Percentiles rank a stretch among this genome's conserved stretches.
These are phyloP conservation scores for Westerdykella sp. DNA, from an alignment of 2,329 filamentous ascomycete species.

Conservation along the genomic window DNA sequence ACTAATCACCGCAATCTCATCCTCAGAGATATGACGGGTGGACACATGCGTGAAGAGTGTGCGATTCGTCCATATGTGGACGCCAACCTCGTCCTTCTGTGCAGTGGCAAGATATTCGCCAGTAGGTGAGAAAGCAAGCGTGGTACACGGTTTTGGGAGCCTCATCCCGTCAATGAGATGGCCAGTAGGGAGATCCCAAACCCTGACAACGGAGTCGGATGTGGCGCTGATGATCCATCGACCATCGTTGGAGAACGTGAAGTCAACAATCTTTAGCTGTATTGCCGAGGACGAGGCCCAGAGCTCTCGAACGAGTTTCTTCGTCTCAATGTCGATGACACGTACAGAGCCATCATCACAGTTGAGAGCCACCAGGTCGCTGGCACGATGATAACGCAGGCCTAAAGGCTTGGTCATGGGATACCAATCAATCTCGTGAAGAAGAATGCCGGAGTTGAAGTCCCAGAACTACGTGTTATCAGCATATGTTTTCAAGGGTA, in stretches of 20 bases:
- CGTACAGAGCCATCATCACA: slow-evolving; percentile 86
- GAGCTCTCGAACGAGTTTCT: slow-evolving; percentile 85
- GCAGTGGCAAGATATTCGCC: slow-evolving; percentile 94
- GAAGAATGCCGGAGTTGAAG: slow-evolving; percentile 72
- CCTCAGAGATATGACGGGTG: slow-evolving; percentile 75
- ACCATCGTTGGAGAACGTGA: slow-evolving; percentile 78
- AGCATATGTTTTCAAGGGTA: not conserved
- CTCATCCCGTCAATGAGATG: slow-evolving; percentile 91
- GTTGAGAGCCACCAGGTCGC: slow-evolving; percentile 78
- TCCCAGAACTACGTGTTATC: slow-evolving; percentile 68
- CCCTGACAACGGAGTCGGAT: slow-evolving; percentile 69
- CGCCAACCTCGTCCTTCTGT: slow-evolving; percentile 72
- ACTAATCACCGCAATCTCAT: slow-evolving; percentile 59
- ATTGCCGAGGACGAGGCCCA: slow-evolving; percentile 56
- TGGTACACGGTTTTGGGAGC: slow-evolving; percentile 70
- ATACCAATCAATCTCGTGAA: slow-evolving; percentile 78
- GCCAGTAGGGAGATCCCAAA: slow-evolving; percentile 94
- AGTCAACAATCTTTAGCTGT: slow-evolving; percentile 34
- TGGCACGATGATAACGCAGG: slow-evolving; percentile 74
- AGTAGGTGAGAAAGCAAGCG: slow-evolving; percentile 79
- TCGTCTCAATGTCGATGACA: slow-evolving; percentile 84
- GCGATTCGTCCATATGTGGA: slow-evolving; percentile 96
- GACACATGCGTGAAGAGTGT: slow-evolving; percentile 84
- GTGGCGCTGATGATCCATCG: slow-evolving; percentile 89
- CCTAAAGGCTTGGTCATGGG: slow-evolving; percentile 68